Percentiles rank a stretch among this genome's conserved stretches.
Conservation (phyloP, 176 grass and related monocot species). For the Juncus inflexus region DNA sequence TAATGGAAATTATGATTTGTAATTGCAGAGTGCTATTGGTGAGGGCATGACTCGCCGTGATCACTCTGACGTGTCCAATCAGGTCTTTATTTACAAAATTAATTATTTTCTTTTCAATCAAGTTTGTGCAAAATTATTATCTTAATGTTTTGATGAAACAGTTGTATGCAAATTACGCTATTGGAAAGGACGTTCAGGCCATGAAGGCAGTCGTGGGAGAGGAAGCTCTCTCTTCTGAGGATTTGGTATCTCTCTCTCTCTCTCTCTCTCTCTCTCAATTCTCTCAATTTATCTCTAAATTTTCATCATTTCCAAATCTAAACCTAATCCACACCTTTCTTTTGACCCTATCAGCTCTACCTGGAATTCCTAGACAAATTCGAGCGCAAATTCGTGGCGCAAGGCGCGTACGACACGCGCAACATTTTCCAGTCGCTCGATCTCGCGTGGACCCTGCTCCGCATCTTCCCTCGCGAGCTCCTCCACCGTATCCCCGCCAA, state of each 20-base stretch:
- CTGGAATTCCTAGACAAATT: slow-evolving; percentile 98
- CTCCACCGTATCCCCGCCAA: slow-evolving; percentile 83
- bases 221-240: slow-evolving; percentile 97
- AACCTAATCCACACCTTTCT: slow-evolving; percentile 11
- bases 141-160: slow-evolving; percentile 31
- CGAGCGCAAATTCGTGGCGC: slow-evolving; percentile 77
- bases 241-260: slow-evolving; percentile 53
- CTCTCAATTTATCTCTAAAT: not conserved
- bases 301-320: slow-evolving; percentile 7
- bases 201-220: slow-evolving; percentile 99
- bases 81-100: slow-evolving; percentile 43
- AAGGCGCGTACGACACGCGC: slow-evolving; percentile 81
- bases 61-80: slow-evolving; percentile 98
- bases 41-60: slow-evolving; percentile 98
- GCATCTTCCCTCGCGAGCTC: slow-evolving; percentile 82
- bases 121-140: not conserved
- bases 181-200: slow-evolving; percentile 99
- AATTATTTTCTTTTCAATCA: not conserved
- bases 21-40: slow-evolving; percentile 94
- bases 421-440: slow-evolving; percentile 99
- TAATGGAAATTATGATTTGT: slow-evolving; percentile 22
- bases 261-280: not conserved
- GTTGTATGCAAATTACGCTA: slow-evolving; percentile 99
- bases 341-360: slow-evolving; percentile 57
- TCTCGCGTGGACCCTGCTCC: slow-evolving; percentile 84